phyloP scores from a whole-genome alignment of 805 yeast genomes.

The Nakazawaea ernobii region DNA sequence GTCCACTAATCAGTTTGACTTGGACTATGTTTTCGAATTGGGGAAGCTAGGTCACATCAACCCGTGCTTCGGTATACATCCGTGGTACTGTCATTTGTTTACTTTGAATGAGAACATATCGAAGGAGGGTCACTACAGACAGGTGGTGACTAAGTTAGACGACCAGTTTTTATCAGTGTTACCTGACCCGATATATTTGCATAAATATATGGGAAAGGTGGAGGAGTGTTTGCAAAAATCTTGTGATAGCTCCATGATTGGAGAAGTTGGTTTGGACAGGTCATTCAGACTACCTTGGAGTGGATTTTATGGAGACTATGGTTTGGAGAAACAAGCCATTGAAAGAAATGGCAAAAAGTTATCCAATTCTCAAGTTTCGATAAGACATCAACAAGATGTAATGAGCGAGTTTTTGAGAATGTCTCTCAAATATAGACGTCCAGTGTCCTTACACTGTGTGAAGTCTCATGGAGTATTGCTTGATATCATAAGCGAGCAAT shows the following conservation, averaged over 20 bases:
- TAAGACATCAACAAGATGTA: constrained; percentile 61
- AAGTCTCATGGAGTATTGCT: constrained; percentile 63
- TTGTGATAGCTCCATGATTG: constrained; percentile 40
- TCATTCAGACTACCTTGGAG: constrained; percentile 58
- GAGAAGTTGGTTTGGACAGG: constrained; percentile 91
- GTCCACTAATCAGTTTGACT: constrained; percentile 42
- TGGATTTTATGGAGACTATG: constrained; percentile 42
- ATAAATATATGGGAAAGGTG: constrained; percentile 28
- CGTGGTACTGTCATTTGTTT: constrained; percentile 81
- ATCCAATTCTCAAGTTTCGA: constrained; percentile 45
- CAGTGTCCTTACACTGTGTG: constrained; percentile 82
- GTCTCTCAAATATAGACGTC: constrained; percentile 42
- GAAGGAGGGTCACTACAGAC: constrained; percentile 51
- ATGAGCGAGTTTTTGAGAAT: constrained; percentile 45
- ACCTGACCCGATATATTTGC: constrained; percentile 56
- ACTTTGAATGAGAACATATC: constrained; percentile 22
- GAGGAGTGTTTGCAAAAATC: constrained; percentile 22
- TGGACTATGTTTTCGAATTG: constrained; percentile 19
- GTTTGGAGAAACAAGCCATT: constrained; percentile 10
- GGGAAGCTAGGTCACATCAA: constrained; percentile 19
- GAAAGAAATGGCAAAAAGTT: constrained; percentile 16
- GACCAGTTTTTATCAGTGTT: constrained; percentile 35
- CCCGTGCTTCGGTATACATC: constrained; percentile 76
- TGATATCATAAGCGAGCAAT: constrained; percentile 30
- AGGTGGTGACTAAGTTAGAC: constrained; percentile 37